These are phyloP conservation scores for Penicillium sp. DNA, from an alignment of 2,329 filamentous ascomycete species.

Conservation along the genomic window DNA sequence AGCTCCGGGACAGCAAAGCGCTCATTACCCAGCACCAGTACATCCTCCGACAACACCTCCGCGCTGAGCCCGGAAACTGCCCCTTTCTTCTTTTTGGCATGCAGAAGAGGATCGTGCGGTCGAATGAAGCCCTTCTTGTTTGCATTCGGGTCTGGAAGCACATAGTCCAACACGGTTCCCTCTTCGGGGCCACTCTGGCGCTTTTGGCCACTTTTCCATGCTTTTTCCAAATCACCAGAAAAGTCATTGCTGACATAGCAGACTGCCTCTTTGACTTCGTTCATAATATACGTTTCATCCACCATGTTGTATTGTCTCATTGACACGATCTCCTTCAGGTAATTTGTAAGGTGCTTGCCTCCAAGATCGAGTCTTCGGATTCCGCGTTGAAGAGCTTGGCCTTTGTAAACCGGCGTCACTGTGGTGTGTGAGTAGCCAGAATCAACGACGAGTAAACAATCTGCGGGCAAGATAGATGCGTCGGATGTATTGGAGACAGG, in stretches of 20 bases:
- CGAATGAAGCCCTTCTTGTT: conserved; percentile 66
- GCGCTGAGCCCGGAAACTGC: conserved; percentile 47
- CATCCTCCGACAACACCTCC: conserved; percentile 64
- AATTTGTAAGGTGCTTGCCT: conserved; percentile 89
- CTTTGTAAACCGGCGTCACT: conserved; percentile 78
- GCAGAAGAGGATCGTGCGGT: conserved; percentile 69
- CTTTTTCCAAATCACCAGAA: conserved; percentile 69
- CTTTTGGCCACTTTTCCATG: conserved; percentile 72
- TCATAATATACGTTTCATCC: conserved; percentile 88
- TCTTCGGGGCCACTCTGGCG: conserved; percentile 28
- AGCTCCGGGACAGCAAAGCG: conserved; percentile 87
- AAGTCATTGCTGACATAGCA: conserved; percentile 84
- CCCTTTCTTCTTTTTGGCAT: conserved; percentile 52
- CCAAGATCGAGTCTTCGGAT: conserved; percentile 85
- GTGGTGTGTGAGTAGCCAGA: conserved; percentile 92
- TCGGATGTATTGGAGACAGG: conserved; percentile 46
- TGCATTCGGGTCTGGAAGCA: conserved; percentile 75
- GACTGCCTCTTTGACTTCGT: conserved; percentile 89
- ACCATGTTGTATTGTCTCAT: conserved; percentile 93
- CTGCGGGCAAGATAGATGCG: conserved; percentile 55
- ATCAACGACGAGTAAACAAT: conserved; percentile 85
- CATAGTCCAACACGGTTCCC: conserved; percentile 78
- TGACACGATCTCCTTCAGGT: conserved; percentile 84
- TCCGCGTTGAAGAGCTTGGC: conserved; percentile 74
- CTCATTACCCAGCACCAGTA: conserved; percentile 85